These are phyloP conservation scores for Dactylonectria estremocensis DNA, from an alignment of 2,329 filamentous ascomycete genomes.

Conservation along the genomic window DNA sequence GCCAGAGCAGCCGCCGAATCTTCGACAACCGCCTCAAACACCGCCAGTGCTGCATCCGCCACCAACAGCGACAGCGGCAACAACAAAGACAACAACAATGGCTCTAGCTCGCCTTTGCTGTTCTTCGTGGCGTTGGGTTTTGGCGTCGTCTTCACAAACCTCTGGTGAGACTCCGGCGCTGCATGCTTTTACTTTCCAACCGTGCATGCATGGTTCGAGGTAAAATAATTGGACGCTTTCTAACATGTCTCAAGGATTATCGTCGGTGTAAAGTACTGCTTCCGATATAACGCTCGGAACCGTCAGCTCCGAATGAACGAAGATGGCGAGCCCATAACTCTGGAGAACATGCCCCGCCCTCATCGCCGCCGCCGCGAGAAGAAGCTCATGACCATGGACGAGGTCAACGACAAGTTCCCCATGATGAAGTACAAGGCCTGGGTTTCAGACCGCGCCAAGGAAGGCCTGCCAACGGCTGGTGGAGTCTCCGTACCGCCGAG, in stretches of 20 bases:
- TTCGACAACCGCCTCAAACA: constrained; percentile 40
- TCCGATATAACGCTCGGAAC: constrained; percentile 96
- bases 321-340: constrained; percentile 89
- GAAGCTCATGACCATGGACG: constrained; percentile 99
- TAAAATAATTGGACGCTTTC: constrained; percentile 49
- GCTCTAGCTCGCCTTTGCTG: constrained; percentile 61
- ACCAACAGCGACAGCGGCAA: constrained; percentile 21
- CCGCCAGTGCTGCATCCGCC: constrained; percentile 37
- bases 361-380: constrained; percentile 93
- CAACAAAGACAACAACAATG: constrained; percentile 44
- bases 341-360: constrained; percentile 87
- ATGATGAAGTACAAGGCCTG: constrained; percentile 97
- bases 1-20: constrained; percentile 43
- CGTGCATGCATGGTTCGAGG: constrained; percentile 72
- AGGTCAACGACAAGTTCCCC: constrained; percentile 97
- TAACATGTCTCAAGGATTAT: constrained; percentile 83
- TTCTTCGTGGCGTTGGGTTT: constrained; percentile 98
- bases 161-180: constrained; percentile 79
- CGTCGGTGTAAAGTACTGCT: constrained; percentile 99
- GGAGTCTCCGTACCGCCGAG: constrained; percentile 85
- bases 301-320: constrained; percentile 83
- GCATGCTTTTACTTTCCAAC: constrained; percentile 22
- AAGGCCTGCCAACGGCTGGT: constrained; percentile 87
- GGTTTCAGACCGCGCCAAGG: constrained; percentile 85
- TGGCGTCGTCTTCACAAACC: constrained; percentile 97